phyloP scores from a whole-genome alignment of 2,329 filamentous ascomycete species.

The Aspergillus ustus region DNA sequence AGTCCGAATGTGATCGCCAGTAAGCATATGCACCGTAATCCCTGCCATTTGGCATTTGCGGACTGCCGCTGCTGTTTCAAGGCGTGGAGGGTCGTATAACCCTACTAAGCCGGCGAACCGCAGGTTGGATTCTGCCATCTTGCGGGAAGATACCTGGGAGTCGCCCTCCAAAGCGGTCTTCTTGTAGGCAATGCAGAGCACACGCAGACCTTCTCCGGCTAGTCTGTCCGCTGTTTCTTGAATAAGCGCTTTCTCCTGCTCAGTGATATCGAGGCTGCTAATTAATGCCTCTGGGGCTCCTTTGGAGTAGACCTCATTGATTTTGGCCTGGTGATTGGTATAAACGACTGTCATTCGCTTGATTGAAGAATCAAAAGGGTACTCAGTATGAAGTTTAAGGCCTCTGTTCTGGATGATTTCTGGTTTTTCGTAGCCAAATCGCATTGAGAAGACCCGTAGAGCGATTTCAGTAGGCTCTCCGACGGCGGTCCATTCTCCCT shows the following conservation, averaged over 20 bases:
- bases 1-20: constrained; percentile 69
- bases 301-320: constrained; percentile 49
- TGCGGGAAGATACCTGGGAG: constrained; percentile 45
- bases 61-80: constrained; percentile 65
- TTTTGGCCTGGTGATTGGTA: constrained; percentile 28
- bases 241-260: constrained; percentile 27
- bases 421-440: constrained; percentile 59
- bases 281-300: constrained; percentile 52
- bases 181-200: constrained; percentile 60
- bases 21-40: constrained; percentile 68
- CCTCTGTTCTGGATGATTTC: constrained; percentile 40
- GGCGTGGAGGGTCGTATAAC: constrained; percentile 68
- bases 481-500: constrained; percentile 58
- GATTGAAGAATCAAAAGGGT: constrained; percentile 73
- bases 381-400: constrained; percentile 54
- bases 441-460: constrained; percentile 67
- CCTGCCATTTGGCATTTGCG: constrained; percentile 64
- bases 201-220: constrained; percentile 63
- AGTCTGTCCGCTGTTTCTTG: constrained; percentile 58
- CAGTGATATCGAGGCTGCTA: constrained; percentile 23
- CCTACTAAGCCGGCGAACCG: constrained; percentile 67
- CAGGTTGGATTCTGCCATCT: constrained; percentile 63
- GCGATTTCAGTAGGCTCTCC: constrained; percentile 72
- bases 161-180: constrained; percentile 33
- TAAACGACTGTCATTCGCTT: constrained; percentile 61